These are phyloP conservation scores for Neonothopanus nambi DNA, from an alignment of 1,284 basidiomycete species.

Conservation along the genomic window DNA sequence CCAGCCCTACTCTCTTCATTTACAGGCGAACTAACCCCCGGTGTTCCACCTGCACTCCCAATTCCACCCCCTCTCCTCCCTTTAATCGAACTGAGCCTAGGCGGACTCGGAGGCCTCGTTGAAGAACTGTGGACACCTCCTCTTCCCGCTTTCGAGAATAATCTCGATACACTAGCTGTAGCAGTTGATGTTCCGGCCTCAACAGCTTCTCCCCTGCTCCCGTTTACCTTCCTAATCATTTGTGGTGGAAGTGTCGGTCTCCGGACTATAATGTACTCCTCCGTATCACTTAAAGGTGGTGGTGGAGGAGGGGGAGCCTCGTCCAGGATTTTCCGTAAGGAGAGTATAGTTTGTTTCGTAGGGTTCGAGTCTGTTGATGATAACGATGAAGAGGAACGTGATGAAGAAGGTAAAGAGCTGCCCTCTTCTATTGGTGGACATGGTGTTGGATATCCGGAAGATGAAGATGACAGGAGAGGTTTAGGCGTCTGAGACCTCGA, in stretches of 20 bases:
- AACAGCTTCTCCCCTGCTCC: conserved; percentile 32
- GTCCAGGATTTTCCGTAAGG: conserved; percentile 68
- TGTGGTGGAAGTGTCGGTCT: conserved; percentile 12
- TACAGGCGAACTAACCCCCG: background rate
- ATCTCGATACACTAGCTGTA: conserved; percentile 70
- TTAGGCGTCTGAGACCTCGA: conserved; percentile 26
- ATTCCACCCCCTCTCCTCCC: conserved; percentile 1
- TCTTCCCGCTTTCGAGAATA: conserved; percentile 63
- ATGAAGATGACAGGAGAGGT: conserved; percentile 41
- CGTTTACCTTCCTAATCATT: conserved; percentile 42
- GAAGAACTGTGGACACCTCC: conserved; percentile 40
- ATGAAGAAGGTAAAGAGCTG: no score
- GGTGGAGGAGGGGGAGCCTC: conserved; percentile 42
- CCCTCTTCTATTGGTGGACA: no score
- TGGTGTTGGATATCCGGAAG: no score
- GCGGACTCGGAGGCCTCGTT: conserved; percentile 22
- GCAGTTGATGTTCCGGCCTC: conserved; percentile 63
- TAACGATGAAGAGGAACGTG: no score
- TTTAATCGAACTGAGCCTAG: conserved; percentile 10
- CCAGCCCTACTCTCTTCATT: background rate
- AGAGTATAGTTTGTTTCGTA: conserved; percentile 59
- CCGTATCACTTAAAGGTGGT: conserved; percentile 17
- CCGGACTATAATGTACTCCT: conserved; percentile 13
- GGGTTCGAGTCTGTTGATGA: conserved; percentile 37
- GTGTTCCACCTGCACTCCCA: background rate